Base-by-base conservation (phyloP, 2,329 filamentous ascomycete genomes). In the Monascus ruber region DNA sequence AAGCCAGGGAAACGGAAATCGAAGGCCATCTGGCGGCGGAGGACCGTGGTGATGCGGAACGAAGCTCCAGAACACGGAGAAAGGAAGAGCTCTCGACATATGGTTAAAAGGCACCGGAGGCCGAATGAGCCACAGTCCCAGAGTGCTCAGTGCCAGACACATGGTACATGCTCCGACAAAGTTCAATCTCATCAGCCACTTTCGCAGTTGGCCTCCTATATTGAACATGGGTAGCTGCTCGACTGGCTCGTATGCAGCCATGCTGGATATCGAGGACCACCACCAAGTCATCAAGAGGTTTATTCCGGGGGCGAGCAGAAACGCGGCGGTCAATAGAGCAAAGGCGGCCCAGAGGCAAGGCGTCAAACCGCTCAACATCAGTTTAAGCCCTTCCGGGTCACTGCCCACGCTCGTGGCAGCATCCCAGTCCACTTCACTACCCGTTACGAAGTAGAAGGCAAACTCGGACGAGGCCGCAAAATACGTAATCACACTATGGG, bases 381-480 rank as follows among this genome's bases (percentile, higher is more conserved):
- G 34, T 24, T 54, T 49, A 27, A 54, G 44, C 4, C 55, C 56
- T 29, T 51, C 54, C 1, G 53, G 49, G 36, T 59, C 55, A 26
- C 44, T 47, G 17, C 51, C 52, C 9, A 58, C 48, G 33, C 46
- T 55, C 11, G 47, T 49, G 2, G 55, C 54, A 17, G 54, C 49
- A 41, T 54, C 50, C 50, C 56, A 59, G 33, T 53, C 54, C 37
- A 58, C 45, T 35, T 59, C 56, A 24, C 50, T 49, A 24, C 55
- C 53, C 7, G 56, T 59, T 26, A 59, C 52, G 32, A 52, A 49
- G 36, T 52, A 59, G 29, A 59, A 59, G 1, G 53, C 54, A 5
- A 57, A 44, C 31, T 59, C 55, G 5, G 53, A 53, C 4, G 55
- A 45, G 10, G 51, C 42, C 3, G 52, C 49, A 33, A 42, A 38